phyloP scores from a whole-genome alignment of 306 rosid species.

The Corylus heterophylla region DNA sequence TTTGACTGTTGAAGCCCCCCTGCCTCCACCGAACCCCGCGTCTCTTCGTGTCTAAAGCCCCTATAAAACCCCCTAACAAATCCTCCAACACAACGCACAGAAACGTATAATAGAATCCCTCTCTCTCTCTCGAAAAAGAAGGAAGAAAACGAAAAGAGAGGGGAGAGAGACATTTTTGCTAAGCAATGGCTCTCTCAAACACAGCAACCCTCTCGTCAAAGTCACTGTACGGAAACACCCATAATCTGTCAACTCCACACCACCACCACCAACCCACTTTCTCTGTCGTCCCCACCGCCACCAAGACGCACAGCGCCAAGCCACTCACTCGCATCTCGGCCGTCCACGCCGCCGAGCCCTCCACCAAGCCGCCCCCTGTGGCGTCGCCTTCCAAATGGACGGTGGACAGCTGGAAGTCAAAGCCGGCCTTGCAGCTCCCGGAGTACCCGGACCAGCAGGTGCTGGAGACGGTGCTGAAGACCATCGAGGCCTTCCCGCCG shows the following conservation, averaged over 20 bases:
- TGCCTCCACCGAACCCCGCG: background rate
- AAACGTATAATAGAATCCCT: background rate
- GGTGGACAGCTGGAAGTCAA: slow-evolving; percentile 61
- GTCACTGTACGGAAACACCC: slow-evolving; percentile 32
- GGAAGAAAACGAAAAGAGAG: background rate
- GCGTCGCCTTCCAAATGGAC: slow-evolving; percentile 39
- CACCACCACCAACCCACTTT: slow-evolving; percentile 50
- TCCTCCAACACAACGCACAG: no score
- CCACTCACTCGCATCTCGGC: slow-evolving; percentile 49
- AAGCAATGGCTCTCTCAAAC: slow-evolving; percentile 55
- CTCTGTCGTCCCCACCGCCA: slow-evolving; percentile 29
- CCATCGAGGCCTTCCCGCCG: slow-evolving; percentile 62
- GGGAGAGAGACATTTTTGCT: background rate
- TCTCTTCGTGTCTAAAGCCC: slow-evolving; percentile 12
- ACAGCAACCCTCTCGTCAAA: slow-evolving; percentile 54
- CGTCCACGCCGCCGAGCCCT: slow-evolving; percentile 55
- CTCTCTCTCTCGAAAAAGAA: background rate
- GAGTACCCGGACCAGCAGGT: slow-evolving; percentile 61
- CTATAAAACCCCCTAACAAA: background rate
- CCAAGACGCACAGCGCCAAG: slow-evolving; percentile 26
- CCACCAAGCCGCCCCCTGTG: background rate
- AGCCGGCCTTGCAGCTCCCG: slow-evolving; percentile 62
- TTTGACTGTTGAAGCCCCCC: slow-evolving; percentile 7
- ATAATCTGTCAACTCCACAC: slow-evolving; percentile 25
- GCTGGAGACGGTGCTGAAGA: slow-evolving; percentile 51